A percentile compares a stretch with the other conserved stretches of the same genome.
Conservation (phyloP, 805 yeast species). For the Hanseniaspora singularis region DNA sequence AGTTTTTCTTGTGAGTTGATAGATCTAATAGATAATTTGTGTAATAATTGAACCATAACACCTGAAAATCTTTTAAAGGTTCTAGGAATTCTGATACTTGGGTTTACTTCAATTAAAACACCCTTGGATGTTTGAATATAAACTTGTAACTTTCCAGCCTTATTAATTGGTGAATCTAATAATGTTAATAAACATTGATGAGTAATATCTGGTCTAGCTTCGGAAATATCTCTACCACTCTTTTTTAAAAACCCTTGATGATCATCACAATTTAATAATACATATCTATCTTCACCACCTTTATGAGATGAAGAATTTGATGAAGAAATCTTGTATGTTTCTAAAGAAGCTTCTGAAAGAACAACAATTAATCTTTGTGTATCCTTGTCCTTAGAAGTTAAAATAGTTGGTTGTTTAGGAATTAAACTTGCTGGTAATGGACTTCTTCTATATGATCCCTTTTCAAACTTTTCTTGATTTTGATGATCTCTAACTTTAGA, state of each 20-base stretch:
- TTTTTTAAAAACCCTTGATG: conserved; percentile 91
- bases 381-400: conserved; percentile 72
- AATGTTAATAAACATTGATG: conserved; percentile 92
- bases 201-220: conserved; percentile 98
- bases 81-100: conserved; percentile 93
- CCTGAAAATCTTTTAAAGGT: conserved; percentile 97
- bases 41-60: conserved; percentile 90
- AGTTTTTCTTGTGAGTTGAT: conserved; percentile 92
- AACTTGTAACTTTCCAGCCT: conserved; percentile 93
- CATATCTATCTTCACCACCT: conserved; percentile 74
- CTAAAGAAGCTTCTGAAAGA: conserved; percentile 89
- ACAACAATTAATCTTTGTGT: conserved; percentile 86
- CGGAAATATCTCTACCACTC: conserved; percentile 95
- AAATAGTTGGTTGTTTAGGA: conserved; percentile 73
- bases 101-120: conserved; percentile 89
- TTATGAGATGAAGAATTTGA: conserved; percentile 37
- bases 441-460: conserved; percentile 17
- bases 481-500: conserved; percentile 37
- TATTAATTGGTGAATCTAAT: conserved; percentile 93
- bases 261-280: conserved; percentile 90
- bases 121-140: conserved; percentile 93
- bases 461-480: conserved; percentile 28
- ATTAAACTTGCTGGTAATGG: conserved; percentile 60
- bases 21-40: conserved; percentile 81
- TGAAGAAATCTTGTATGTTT: conserved; percentile 79